These are phyloP conservation scores for Metschnikowia rubicola DNA, from an alignment of 805 yeast species.

Conservation along the genomic window DNA sequence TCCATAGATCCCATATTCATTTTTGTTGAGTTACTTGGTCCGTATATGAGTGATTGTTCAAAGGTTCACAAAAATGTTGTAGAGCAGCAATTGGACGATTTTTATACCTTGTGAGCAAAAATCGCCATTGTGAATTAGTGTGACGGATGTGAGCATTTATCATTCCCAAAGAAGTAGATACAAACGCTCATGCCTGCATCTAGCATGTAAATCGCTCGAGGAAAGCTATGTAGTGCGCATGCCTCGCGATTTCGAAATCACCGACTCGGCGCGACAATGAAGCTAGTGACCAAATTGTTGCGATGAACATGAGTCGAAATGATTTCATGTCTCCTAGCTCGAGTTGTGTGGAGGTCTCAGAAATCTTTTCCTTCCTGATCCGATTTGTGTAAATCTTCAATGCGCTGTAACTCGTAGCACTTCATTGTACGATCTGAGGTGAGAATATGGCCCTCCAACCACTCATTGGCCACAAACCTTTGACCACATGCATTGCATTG, in stretches of 20 bases:
- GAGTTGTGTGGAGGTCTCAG: too few species aligned
- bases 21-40: not conserved
- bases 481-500: conserved; percentile 47
- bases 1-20: conserved; percentile 1
- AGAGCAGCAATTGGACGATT: not conserved
- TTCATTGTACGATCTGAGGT: conserved; percentile 16
- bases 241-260: not conserved
- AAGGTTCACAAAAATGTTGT: not conserved
- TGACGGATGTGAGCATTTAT: conserved; percentile 10
- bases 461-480: conserved; percentile 45
- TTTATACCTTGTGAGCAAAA: conserved; percentile 6
- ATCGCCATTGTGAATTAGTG: not conserved
- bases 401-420: conserved; percentile 10
- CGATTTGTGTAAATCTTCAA: conserved; percentile 1
- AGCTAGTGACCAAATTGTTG: too few species aligned
- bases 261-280: too few species aligned
- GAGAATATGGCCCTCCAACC: conserved; percentile 56
- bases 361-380: not conserved
- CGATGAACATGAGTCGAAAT: too few species aligned
- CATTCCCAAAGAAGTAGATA: conserved; percentile 5
- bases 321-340: too few species aligned
- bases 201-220: not conserved
- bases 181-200: conserved; percentile 5
- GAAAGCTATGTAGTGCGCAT: not conserved
- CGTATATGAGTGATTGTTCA: not conserved